These are phyloP conservation scores for Collybiopsis luxurians DNA, from an alignment of 768 basidiomycete species.

Conservation along the genomic window DNA sequence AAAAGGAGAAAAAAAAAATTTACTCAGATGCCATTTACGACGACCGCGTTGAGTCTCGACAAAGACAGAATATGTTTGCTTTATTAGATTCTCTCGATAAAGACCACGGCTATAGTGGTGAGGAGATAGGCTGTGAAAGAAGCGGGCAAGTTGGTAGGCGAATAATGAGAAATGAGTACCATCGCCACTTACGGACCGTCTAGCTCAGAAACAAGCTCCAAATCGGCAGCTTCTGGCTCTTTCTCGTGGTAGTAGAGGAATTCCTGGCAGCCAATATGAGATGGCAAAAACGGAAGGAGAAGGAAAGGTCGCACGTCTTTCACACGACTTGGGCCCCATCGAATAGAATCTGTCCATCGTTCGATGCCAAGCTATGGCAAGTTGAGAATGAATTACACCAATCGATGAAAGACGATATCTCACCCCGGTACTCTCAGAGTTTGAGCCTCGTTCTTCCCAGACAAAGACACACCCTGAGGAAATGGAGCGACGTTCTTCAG, in stretches of 20 bases:
- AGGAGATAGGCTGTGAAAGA: conserved; percentile 8
- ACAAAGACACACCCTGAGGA: conserved; percentile 74
- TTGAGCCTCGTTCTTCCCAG: conserved; percentile 77
- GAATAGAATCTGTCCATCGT: conserved; percentile 77
- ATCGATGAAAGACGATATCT: conserved; percentile 19
- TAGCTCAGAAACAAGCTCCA: conserved; percentile 49
- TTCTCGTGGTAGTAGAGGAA: conserved; percentile 77
- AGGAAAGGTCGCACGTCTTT: conserved; percentile 53
- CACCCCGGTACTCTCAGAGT: conserved; percentile 65
- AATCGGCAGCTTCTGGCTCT: conserved; percentile 44
- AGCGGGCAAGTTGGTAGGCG: neutral
- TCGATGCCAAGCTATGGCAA: conserved; percentile 64
- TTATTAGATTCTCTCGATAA: conserved; percentile 52
- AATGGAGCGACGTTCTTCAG: conserved; percentile 70
- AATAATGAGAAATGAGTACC: neutral
- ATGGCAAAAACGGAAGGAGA: conserved; percentile 10
- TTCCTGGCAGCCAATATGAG: conserved; percentile 41
- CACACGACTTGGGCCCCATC: conserved; percentile 79
- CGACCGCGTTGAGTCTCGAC: conserved; percentile 65
- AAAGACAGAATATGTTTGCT: conserved; percentile 80
- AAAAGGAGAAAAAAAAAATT: conserved; percentile 20
- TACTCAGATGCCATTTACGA: conserved; percentile 82
- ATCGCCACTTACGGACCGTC: conserved; percentile 41
- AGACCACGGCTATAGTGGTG: conserved; percentile 24
- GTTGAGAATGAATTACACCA: conserved; percentile 9